Base-by-base conservation (phyloP, 176 grass and related monocot genomes). In the Avena insularis region DNA sequence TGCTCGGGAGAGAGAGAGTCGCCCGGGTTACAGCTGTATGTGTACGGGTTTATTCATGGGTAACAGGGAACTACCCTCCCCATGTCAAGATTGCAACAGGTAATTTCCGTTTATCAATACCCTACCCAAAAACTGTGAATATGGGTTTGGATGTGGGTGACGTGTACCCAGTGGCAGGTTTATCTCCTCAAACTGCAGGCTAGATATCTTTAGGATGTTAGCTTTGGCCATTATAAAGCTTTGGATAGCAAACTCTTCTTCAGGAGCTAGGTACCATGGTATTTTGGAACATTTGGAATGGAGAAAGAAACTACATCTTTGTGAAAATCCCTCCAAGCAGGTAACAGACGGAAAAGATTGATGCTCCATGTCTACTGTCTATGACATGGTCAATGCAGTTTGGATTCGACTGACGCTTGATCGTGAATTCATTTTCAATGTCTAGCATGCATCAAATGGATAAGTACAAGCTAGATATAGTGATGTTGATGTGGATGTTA, bases 321-420 rank as follows among this genome's bases (percentile, higher is more conserved):
- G 25, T 14, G 25, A 64, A 54, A 54, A 15, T 43, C 51, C 51
- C 51, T 54, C 51, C 62, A 29, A 64, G 25, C 21, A 62, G 33
- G 2, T 36, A 68, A 33, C 40, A 40, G 66, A 40, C 40, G 66
- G 17, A 19, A 3, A 38, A 70, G 35, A 71, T 71, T 71, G 36
- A 1, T 71, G 38, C 20, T 43, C 36, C 5, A 19, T 71, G 67
- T 40, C 6, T n/a, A 69, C 66, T 69, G 66, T 69, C 66, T 69
- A 70, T 16, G 67, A 70, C 35, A 46, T 71, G 69, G 38, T 71
- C 69, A 43, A 71, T 71, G 69, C 11, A 45, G 69, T 71, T 71
- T 11, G 11, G 69, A 71, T 71, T 71, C 36, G 69, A 46, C 19
- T 71, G 46, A 6, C 69, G 0, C 69, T n/a, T n/a, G 45, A 46